Percentiles rank a stretch among this genome's conserved stretches.
Evolutionary conservation across 768 basidiomycete species (phyloP).

Genomic region (Trametopsis cervina): DNA sequence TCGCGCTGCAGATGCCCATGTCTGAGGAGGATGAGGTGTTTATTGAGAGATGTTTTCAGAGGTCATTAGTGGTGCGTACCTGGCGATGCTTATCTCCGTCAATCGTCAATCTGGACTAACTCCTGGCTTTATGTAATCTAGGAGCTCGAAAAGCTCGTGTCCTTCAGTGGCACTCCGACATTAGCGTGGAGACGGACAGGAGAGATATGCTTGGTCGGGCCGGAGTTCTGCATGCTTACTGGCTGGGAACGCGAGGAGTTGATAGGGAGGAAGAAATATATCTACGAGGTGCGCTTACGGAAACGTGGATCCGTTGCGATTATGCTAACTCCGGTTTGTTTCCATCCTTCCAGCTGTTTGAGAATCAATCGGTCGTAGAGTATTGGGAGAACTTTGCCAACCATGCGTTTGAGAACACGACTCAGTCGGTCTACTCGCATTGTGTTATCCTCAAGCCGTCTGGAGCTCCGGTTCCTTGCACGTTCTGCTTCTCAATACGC

Average conservation of each 20-base stretch:
- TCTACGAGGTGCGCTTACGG: slow-evolving; percentile 64
- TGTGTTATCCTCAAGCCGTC: slow-evolving; percentile 83
- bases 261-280: slow-evolving; percentile 48
- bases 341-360: slow-evolving; percentile 84
- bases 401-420: slow-evolving; percentile 97
- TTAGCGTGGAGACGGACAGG: slow-evolving; percentile 98
- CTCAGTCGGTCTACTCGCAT: slow-evolving; percentile 90
- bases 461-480: slow-evolving; percentile 80
- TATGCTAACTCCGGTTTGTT: slow-evolving; percentile 4
- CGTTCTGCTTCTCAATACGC: slow-evolving; percentile 94
- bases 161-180: slow-evolving; percentile 94
- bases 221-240: slow-evolving; percentile 92
- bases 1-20: slow-evolving; percentile 96
- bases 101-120: slow-evolving; percentile 8
- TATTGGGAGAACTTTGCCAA: slow-evolving; percentile 97
- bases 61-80: slow-evolving; percentile 71
- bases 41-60: slow-evolving; percentile 92
- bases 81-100: slow-evolving; percentile 2
- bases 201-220: slow-evolving; percentile 94
- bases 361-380: slow-evolving; percentile 91
- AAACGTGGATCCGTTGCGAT: slow-evolving; percentile 13
- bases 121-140: slow-evolving; percentile 22
- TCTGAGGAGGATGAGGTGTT: slow-evolving; percentile 95
- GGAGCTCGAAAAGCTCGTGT: slow-evolving; percentile 97
- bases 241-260: slow-evolving; percentile 88